Conservation (phyloP, 768 basidiomycete genomes). For the Tremella fuciformis region DNA sequence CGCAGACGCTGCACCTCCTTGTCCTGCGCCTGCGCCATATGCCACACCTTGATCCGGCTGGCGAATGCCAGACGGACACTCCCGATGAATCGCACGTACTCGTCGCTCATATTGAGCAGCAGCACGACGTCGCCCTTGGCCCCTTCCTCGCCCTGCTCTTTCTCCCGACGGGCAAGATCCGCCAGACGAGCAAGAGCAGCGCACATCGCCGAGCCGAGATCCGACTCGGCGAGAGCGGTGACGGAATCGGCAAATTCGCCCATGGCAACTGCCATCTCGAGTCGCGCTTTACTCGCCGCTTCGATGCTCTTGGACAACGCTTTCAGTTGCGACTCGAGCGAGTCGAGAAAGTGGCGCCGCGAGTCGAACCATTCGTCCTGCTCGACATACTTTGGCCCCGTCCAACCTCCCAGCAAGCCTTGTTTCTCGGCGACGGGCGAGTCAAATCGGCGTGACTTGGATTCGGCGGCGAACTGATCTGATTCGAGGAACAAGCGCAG, state of each 20-base stretch:
- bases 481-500: constrained; percentile 87
- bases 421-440: constrained; percentile 66
- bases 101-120: constrained; percentile 80
- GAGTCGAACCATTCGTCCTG: constrained; percentile 77
- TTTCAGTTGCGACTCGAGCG: constrained; percentile 82
- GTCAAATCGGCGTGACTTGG: constrained; percentile 64
- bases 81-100: constrained; percentile 85
- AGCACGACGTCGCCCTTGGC: constrained; percentile 78
- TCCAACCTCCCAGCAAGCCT: constrained; percentile 80
- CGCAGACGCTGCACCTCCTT: constrained; percentile 69
- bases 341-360: constrained; percentile 78
- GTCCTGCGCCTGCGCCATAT: constrained; percentile 77
- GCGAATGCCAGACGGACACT: constrained; percentile 83
- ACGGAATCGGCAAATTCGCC: constrained; percentile 78
- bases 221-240: constrained; percentile 68
- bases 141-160: constrained; percentile 70
- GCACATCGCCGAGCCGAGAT: constrained; percentile 68
- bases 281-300: constrained; percentile 73
- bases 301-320: constrained; percentile 84
- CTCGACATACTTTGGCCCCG: constrained; percentile 54
- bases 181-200: constrained; percentile 68
- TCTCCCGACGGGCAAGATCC: constrained; percentile 69
- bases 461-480: constrained; percentile 85
- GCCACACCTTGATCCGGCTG: constrained; percentile 78
- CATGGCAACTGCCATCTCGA: constrained; percentile 66